These are phyloP conservation scores for Volvox carteri DNA, from an alignment of 163 green algal genomes.

Conservation along the genomic window DNA sequence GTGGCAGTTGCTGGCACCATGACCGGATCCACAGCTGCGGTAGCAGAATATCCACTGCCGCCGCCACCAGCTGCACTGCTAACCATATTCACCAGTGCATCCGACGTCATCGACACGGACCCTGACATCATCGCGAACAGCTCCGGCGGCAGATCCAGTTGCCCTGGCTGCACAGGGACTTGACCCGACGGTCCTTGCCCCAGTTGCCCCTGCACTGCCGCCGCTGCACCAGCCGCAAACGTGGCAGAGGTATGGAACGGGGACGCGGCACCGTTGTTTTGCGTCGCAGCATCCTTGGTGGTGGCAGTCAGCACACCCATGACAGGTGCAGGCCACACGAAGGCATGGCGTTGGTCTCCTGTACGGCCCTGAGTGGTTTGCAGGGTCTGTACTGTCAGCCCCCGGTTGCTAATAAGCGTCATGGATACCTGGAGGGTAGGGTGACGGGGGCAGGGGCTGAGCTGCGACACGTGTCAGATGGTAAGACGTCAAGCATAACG, in stretches of 20 bases:
- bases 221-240: neutral
- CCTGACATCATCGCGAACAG: neutral
- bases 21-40: too few relatives aligned
- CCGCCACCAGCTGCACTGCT: neutral
- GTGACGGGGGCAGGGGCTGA: neutral
- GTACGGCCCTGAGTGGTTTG: neutral
- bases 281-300: neutral
- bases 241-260: constrained; percentile 18
- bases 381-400: constrained; percentile 26
- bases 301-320: neutral
- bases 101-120: too few relatives aligned
- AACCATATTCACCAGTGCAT: neutral
- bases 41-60: too few relatives aligned
- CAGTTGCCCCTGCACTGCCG: neutral
- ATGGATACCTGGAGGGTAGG: constrained; percentile 34
- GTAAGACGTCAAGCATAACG: too few relatives aligned
- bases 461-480: too few relatives aligned
- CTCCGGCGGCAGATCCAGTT: constrained; percentile 9
- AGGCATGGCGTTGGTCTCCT: neutral
- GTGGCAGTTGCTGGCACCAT: too few relatives aligned
- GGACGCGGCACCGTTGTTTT: neutral
- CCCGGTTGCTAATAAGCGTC: neutral
- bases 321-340: constrained; percentile 26
- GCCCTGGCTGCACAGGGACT: neutral
- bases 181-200: neutral